Percentiles rank a stretch among this genome's conserved stretches.
These are phyloP conservation scores for Umbellularia californica DNA, from an alignment of 164 flowering plant genomes.

Conservation along the genomic window DNA sequence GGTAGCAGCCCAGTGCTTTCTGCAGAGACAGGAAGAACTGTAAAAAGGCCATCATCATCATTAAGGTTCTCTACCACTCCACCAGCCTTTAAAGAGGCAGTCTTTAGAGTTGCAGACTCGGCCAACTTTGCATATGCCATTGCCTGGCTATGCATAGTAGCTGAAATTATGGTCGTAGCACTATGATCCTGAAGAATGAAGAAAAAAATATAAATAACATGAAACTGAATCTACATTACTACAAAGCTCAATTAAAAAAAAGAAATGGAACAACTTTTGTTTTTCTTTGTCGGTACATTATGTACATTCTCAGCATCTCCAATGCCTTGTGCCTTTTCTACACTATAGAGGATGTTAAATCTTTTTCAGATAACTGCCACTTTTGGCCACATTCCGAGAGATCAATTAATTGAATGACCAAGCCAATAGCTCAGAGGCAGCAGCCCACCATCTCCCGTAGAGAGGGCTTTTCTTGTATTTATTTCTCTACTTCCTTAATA, in stretches of 20 bases:
- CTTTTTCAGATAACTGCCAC: not conserved
- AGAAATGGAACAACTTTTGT: not conserved
- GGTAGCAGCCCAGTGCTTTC: conserved; percentile 74
- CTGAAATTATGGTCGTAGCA: conserved; percentile 23
- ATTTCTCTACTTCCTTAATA: too few relatives aligned
- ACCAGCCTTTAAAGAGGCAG: conserved; percentile 17
- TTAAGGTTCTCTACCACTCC: conserved; percentile 27
- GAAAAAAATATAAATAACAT: not conserved
- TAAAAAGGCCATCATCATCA: conserved; percentile 38
- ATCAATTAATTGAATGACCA: too few relatives aligned
- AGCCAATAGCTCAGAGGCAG: not conserved
- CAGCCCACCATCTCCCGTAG: too few relatives aligned
- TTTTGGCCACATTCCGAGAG: not conserved
- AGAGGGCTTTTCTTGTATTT: too few relatives aligned
- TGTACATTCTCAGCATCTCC: too few relatives aligned
- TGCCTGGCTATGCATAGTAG: conserved; percentile 62
- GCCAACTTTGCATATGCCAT: conserved; percentile 64
- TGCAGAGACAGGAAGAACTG: conserved; percentile 84
- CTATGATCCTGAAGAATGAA: conserved; percentile 35
- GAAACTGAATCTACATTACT: not conserved
- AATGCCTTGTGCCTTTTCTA: not conserved
- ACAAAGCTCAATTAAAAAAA: not conserved
- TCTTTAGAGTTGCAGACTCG: conserved; percentile 33
- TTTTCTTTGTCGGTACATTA: not conserved
- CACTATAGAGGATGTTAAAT: not conserved